Base-by-base conservation (phyloP, 345 rosid genomes). In the Bruguiera gymnorhiza region DNA sequence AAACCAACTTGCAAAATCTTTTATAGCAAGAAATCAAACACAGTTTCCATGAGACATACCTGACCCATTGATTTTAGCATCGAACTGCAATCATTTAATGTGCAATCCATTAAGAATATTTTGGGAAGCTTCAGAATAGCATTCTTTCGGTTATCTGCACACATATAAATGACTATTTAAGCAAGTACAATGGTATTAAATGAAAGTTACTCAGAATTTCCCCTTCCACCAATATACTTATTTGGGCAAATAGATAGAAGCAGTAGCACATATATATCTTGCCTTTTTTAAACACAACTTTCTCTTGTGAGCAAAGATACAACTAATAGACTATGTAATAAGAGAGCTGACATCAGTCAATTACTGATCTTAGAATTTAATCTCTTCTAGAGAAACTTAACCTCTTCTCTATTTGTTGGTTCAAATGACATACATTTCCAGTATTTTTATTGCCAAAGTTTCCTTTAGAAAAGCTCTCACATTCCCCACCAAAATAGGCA, bases 31-130 rank as follows among this genome's bases (percentile, higher is more conserved):
- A 62, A 70, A 50, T 62, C 34, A 31, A 55, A 34, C 19, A 60
- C 56, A 53, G 52, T 66, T 67, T 78, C 69, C 37, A 48, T 32
- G 50, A 63, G 52, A 77, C 73, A 62, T 63, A 91, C 98, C 97
- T 85, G 86, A 73, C 82, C 74, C 27, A 83, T 58, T 62, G 93
- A 83, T 69, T 84, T 87, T 54, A 91, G 76, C 67, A 87, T 88
- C 65, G 75, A 82, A 83, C 87, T 84, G 88, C 98, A 94, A 70
- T 94, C 98, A 68, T 89, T 94, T 83, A 88, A 72, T 60, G 93
- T 86, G 85, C 98, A 94, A 80, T 91, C 97, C 89, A 94, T 85
- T 76, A 86, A 62, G 84, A 83, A 94, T 79, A 94, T 84, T 18
- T 76, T 78, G 48, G 97, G 98, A 72, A 76, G 60, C 73, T 78